Conservation (phyloP, 2,329 filamentous ascomycete genomes). For the Alternaria rosae region DNA sequence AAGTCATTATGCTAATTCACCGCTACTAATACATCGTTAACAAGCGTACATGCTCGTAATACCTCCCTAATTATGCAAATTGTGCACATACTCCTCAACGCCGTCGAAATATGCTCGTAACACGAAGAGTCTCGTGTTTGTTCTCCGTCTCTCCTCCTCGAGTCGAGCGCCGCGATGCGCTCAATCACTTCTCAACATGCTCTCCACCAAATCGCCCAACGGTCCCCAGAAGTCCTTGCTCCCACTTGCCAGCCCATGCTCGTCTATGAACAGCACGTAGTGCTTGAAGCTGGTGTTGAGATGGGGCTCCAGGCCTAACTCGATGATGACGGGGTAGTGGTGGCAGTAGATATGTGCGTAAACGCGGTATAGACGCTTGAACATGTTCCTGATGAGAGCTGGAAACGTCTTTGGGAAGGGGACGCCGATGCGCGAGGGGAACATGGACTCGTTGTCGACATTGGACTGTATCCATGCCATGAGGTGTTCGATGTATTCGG, state of each 20-base stretch:
- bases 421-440: constrained; percentile 94
- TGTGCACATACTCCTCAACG: constrained; percentile 6
- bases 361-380: constrained; percentile 98
- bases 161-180: not conserved
- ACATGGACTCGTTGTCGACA: constrained; percentile 93
- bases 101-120: constrained; percentile 7
- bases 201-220: constrained; percentile 93
- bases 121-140: not conserved
- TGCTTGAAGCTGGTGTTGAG: constrained; percentile 99
- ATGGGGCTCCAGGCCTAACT: constrained; percentile 94
- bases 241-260: constrained; percentile 89
- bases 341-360: constrained; percentile 98
- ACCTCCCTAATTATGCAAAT: constrained; percentile 4
- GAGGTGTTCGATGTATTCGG: constrained; percentile 96
- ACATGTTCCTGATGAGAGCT: constrained; percentile 96
- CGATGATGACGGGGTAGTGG: constrained; percentile 95
- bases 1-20: not conserved
- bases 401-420: constrained; percentile 92
- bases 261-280: constrained; percentile 97
- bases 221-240: constrained; percentile 95
- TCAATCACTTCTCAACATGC: constrained; percentile 88
- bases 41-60: constrained; percentile 16
- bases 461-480: constrained; percentile 97
- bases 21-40: constrained; percentile 25
- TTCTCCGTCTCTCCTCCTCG: not conserved